phyloP scores from a whole-genome alignment of 2,329 filamentous ascomycete genomes.

The Daldinia sp. region DNA sequence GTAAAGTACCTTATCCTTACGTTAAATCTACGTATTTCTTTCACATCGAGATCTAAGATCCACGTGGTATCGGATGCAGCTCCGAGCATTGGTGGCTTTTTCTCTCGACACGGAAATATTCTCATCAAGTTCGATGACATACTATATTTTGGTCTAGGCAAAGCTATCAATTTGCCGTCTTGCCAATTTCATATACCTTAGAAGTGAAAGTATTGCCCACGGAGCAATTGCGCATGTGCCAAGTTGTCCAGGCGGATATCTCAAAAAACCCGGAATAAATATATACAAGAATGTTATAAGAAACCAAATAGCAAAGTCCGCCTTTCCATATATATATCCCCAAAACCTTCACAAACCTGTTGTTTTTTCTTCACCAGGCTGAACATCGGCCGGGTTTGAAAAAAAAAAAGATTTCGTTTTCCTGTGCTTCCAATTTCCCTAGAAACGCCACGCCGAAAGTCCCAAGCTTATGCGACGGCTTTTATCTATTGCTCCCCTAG shows the following conservation, averaged over 20 bases:
- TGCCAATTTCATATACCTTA: neutral
- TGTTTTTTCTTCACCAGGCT: neutral
- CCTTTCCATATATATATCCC: neutral
- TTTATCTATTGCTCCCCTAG: conserved; percentile 8
- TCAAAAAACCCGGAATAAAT: conserved; percentile 10
- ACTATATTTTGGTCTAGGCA: neutral
- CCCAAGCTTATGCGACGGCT: conserved; percentile 12
- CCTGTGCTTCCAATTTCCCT: neutral
- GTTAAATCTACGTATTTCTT: no score
- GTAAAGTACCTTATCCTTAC: no score
- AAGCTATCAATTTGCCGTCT: neutral
- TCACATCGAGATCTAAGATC: no score
- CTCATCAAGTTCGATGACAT: neutral
- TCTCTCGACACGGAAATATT: neutral
- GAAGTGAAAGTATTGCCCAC: conserved; percentile 6
- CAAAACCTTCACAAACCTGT: neutral
- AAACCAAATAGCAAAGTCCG: neutral
- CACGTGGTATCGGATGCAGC: neutral
- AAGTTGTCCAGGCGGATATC: conserved; percentile 13
- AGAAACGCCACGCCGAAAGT: conserved; percentile 12
- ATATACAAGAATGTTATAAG: conserved; percentile 25
- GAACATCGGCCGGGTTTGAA: neutral
- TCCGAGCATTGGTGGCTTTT: neutral
- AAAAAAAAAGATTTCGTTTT: neutral
- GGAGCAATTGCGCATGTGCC: neutral